Evolutionary conservation across 2,329 filamentous ascomycete genomes (phyloP).

Genomic region (Polytolypa hystricis): DNA sequence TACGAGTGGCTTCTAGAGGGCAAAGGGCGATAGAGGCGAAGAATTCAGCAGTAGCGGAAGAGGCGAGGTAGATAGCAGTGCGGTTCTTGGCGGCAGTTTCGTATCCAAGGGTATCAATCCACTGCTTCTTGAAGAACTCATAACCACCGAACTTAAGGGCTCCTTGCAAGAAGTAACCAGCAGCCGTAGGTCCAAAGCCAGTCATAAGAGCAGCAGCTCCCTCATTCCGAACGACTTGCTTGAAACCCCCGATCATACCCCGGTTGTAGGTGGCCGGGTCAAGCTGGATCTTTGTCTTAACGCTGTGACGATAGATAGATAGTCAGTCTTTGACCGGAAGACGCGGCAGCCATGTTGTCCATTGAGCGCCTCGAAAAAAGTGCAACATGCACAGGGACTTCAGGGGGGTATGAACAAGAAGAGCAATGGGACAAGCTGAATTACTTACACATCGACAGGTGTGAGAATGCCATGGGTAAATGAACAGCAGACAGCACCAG

Average conservation of each 20-base stretch:
- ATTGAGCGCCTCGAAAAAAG: no score
- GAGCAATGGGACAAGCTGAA: background rate
- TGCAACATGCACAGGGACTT: no score
- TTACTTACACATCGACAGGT: constrained; percentile 98
- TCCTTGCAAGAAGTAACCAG: constrained; percentile 90
- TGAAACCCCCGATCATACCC: constrained; percentile 76
- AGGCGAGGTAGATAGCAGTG: constrained; percentile 68
- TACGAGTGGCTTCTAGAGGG: constrained; percentile 86
- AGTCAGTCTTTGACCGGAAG: no score
- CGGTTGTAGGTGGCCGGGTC: constrained; percentile 82
- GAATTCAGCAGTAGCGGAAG: constrained; percentile 51
- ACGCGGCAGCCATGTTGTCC: no score
- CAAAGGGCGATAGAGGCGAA: constrained; percentile 60
- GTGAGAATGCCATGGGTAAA: constrained; percentile 95
- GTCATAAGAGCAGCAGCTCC: constrained; percentile 78
- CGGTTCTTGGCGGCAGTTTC: constrained; percentile 69
- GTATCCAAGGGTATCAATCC: constrained; percentile 67
- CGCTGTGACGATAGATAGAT: constrained; percentile 56
- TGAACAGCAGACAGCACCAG: constrained; percentile 95
- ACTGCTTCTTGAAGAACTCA: constrained; percentile 92
- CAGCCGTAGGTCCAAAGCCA: constrained; percentile 72
- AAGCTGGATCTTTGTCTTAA: constrained; percentile 94
- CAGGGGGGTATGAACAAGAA: no score
- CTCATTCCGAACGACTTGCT: constrained; percentile 72
- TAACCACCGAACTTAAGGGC: constrained; percentile 92